Evolutionary conservation across 129 eudicot species (phyloP).

Genomic region (Kitagawia praeruptora): DNA sequence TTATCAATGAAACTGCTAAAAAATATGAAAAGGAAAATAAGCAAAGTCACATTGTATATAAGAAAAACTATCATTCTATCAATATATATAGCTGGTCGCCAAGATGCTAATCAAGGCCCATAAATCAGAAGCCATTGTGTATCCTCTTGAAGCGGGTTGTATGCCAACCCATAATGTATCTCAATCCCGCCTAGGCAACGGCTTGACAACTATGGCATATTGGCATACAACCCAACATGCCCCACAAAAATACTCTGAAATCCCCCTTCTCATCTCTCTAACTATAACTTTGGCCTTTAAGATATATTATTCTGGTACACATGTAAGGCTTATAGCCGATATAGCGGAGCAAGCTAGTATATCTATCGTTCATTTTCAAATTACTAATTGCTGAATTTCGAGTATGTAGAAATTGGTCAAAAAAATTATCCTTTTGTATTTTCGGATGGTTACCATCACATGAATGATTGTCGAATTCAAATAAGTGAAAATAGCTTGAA

Average conservation of each 20-base stretch:
- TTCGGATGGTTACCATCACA: background rate
- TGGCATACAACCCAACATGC: background rate
- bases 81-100: no score
- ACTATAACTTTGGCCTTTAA: background rate
- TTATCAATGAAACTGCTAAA: no score
- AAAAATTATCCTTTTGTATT: background rate
- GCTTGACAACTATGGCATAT: background rate
- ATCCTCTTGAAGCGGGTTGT: no score
- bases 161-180: no score
- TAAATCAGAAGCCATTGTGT: no score
- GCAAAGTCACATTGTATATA: background rate
- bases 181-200: no score
- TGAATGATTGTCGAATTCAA: background rate
- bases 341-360: background rate
- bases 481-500: background rate
- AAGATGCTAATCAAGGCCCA: no score
- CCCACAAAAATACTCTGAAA: background rate
- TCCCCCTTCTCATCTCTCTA: background rate
- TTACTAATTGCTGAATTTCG: background rate
- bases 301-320: background rate
- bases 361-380: background rate
- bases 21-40: no score
- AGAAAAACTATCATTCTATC: no score
- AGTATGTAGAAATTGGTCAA: background rate
- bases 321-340: background rate